phyloP scores from a whole-genome alignment of 1,284 basidiomycete genomes.

The Xerocomus nothofagi region DNA sequence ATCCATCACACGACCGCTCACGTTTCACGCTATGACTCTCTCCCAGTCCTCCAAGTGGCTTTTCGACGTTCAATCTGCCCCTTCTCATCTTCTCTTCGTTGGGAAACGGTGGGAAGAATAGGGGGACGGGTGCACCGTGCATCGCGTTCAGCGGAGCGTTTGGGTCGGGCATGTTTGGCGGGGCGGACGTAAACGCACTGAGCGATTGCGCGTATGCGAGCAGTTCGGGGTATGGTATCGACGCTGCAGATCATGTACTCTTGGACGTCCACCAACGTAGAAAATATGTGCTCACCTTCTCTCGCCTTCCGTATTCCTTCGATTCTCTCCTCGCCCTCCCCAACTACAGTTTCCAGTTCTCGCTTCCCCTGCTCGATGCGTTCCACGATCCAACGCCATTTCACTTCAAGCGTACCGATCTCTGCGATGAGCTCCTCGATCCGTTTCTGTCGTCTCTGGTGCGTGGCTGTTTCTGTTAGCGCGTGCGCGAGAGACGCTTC shows the following conservation, averaged over 20 bases:
- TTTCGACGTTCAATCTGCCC: constrained; percentile 73
- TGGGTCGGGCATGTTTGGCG: constrained; percentile 75
- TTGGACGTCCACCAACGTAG: neutral
- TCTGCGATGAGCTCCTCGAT: constrained; percentile 71
- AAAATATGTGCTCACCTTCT: constrained; percentile 47
- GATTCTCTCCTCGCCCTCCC: constrained; percentile 69
- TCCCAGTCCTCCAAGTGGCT: constrained; percentile 69
- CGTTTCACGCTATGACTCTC: constrained; percentile 78
- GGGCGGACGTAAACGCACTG: constrained; percentile 79
- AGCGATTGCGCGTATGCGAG: constrained; percentile 78
- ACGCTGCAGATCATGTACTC: constrained; percentile 42
- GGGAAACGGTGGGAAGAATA: constrained; percentile 84
- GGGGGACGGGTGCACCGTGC: constrained; percentile 67
- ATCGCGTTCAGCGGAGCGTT: constrained; percentile 40
- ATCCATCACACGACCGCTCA: constrained; percentile 38
- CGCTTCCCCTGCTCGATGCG: constrained; percentile 63
- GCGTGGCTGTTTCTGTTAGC: constrained; percentile 62
- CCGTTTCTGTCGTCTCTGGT: constrained; percentile 71
- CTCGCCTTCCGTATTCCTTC: constrained; percentile 69
- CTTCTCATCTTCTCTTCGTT: constrained; percentile 85
- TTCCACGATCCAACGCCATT: constrained; percentile 64
- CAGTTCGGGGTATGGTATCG: constrained; percentile 77
- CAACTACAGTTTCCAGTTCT: constrained; percentile 65
- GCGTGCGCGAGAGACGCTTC: constrained; percentile 64
- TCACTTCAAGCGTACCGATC: constrained; percentile 61